These are phyloP conservation scores for Thuidium tamariscinum DNA, from an alignment of 225 moss, liverwort and hornwort species.

Conservation along the genomic window DNA sequence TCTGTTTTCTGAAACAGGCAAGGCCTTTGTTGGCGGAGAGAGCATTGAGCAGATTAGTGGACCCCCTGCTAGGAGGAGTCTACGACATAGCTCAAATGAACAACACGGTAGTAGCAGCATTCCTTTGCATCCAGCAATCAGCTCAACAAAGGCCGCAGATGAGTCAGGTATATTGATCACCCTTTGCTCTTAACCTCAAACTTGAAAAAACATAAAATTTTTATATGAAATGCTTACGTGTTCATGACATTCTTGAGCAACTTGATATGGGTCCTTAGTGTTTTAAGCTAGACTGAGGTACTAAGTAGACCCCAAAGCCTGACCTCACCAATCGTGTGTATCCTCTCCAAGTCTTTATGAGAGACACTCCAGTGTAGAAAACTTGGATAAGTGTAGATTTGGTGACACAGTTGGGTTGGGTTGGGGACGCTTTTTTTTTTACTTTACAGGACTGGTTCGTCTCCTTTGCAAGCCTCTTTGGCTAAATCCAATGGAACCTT, in stretches of 20 bases:
- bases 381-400: too few relatives aligned
- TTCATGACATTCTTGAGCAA: neutral
- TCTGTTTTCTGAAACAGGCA: slow-evolving; percentile 18
- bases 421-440: neutral
- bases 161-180: slow-evolving; percentile 6
- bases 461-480: neutral
- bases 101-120: slow-evolving; percentile 30
- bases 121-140: slow-evolving; percentile 35
- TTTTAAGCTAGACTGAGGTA: neutral
- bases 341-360: neutral
- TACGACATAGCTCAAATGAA: slow-evolving; percentile 30
- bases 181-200: neutral
- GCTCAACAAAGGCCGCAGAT: slow-evolving; percentile 39
- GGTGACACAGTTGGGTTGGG: too few relatives aligned
- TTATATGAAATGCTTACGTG: neutral
- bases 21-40: slow-evolving; percentile 34
- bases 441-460: neutral
- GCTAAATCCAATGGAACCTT: neutral
- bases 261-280: neutral
- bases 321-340: neutral
- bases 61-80: slow-evolving; percentile 22
- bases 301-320: neutral
- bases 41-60: slow-evolving; percentile 27
- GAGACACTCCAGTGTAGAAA: neutral
- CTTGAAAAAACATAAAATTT: neutral